These are phyloP conservation scores for Aspergillus transmontanensis DNA, from an alignment of 2,329 filamentous ascomycete species.

Conservation along the genomic window DNA sequence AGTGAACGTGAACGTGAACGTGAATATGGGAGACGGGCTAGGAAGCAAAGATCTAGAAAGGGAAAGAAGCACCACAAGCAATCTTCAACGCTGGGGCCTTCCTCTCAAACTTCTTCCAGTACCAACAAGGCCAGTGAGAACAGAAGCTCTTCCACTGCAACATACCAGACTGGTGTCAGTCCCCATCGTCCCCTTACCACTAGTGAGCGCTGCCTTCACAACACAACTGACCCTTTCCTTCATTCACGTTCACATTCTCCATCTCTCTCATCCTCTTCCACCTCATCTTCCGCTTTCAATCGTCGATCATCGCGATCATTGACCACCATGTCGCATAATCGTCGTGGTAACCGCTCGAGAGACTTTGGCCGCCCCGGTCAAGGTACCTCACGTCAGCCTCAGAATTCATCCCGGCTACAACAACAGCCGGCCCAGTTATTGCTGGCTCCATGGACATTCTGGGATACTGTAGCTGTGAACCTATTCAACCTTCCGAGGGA, in stretches of 20 bases:
- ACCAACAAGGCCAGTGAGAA: neutral
- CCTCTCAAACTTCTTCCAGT: neutral
- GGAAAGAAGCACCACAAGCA: neutral
- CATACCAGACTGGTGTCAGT: neutral
- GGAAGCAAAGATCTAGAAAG: neutral
- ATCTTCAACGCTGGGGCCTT: neutral
- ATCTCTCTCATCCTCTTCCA: neutral
- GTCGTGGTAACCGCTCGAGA: neutral
- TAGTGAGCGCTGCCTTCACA: neutral
- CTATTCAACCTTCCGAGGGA: conserved; percentile 38
- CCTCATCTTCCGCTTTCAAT: conserved; percentile 4
- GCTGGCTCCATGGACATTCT: conserved; percentile 38
- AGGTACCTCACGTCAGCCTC: neutral
- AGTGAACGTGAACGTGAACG: neutral
- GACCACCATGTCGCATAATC: neutral
- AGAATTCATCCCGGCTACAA: conserved; percentile 2
- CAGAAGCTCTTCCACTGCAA: neutral
- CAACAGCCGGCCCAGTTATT: conserved; percentile 12
- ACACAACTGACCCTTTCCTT: neutral
- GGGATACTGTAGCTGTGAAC: conserved; percentile 43
- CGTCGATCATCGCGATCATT: neutral
- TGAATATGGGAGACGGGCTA: neutral
- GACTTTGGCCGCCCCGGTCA: neutral
- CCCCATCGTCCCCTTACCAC: neutral
- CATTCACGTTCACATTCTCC: neutral